Evolutionary conservation across 1,139 yeast species (phyloP), one percentile per base, ranked within the genome.

Genomic region (Yamadazyma sp.): DNA sequence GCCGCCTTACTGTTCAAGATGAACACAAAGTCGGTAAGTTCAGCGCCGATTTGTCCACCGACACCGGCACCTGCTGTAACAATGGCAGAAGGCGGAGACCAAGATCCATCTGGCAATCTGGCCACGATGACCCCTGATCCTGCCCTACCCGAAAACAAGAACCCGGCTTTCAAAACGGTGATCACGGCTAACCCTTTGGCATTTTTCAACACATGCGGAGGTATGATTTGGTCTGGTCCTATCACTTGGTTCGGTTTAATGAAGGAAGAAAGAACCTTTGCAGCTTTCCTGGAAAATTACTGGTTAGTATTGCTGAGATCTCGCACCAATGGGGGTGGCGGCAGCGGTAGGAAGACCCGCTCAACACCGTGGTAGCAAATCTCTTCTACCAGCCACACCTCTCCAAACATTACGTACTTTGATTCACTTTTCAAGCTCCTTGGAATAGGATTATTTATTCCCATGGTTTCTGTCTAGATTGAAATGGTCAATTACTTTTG

Each of bases 51-150:
- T 66, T 89, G 95, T 31, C 98, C 98, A 43, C 98, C 98, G 4
- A 94, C 97, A 56, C 98, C 98, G 3, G 97, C 98, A 53, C 98
- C 98, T 1, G 96, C 98, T 18, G 97, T 87, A 37, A 82, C 83
- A 52, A 92, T 85, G 8, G 97, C 98, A 2, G 96, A 84, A 1
- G 98, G 98, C 1, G 98, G 94, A n/a, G 97, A 88, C 98, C 98
- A 92, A 0, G 82, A 65, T 1, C 98, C 98, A 62, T 92, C 98
- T 2, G 94, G 94, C 39, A 92, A 73, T 46, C 98, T 73, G 5
- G 98, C 96, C 22, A 92, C 94, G 47, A 92, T 86, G 26, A 92
- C 88, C 47, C 98, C 98, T 1, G 96, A 87, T 17, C 98, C 98
- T 2, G 97, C 98, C 61, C 98, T 79, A 25, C 98, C 98, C 3